phyloP scores from a whole-genome alignment of 768 basidiomycete species.

The Kwoniella sp. region DNA sequence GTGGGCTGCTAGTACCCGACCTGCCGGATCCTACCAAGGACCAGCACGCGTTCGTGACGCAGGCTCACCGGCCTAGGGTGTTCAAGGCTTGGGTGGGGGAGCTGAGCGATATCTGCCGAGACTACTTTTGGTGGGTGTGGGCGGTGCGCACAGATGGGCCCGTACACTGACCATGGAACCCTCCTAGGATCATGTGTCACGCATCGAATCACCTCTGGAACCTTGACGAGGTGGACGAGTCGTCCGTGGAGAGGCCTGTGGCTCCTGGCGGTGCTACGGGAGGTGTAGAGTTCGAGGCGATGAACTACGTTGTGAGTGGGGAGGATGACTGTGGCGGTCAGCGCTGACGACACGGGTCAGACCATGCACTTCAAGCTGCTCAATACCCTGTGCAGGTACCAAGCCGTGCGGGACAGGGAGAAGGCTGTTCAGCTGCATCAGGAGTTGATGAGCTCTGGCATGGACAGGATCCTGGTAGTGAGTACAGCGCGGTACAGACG shows the following conservation, averaged over 20 bases:
- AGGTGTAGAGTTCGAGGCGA: slow-evolving; percentile 96
- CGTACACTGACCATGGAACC: background rate
- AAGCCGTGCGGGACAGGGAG: slow-evolving; percentile 60
- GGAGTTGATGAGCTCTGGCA: slow-evolving; percentile 83
- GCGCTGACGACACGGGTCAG: no score
- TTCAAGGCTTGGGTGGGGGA: slow-evolving; percentile 79
- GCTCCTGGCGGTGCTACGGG: slow-evolving; percentile 98
- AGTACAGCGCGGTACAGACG: slow-evolving; percentile 30
- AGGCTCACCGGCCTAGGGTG: slow-evolving; percentile 54
- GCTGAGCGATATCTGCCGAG: slow-evolving; percentile 81
- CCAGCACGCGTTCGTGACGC: slow-evolving; percentile 51
- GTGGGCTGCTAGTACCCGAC: slow-evolving; percentile 34
- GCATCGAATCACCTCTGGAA: slow-evolving; percentile 89
- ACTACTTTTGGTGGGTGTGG: slow-evolving; percentile 54
- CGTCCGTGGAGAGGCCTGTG: slow-evolving; percentile 65
- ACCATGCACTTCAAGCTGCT: slow-evolving; percentile 81
- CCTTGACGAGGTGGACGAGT: slow-evolving; percentile 74
- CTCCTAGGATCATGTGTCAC: slow-evolving; percentile 65
- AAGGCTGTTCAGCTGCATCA: slow-evolving; percentile 71
- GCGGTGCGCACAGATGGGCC: background rate
- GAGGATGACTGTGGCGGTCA: background rate
- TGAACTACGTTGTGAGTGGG: slow-evolving; percentile 78
- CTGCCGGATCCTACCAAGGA: slow-evolving; percentile 37
- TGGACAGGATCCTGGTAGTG: slow-evolving; percentile 86
- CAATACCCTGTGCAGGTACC: slow-evolving; percentile 69